Conservation (phyloP, 306 rosid species). For the Canavalia ensiformis region DNA sequence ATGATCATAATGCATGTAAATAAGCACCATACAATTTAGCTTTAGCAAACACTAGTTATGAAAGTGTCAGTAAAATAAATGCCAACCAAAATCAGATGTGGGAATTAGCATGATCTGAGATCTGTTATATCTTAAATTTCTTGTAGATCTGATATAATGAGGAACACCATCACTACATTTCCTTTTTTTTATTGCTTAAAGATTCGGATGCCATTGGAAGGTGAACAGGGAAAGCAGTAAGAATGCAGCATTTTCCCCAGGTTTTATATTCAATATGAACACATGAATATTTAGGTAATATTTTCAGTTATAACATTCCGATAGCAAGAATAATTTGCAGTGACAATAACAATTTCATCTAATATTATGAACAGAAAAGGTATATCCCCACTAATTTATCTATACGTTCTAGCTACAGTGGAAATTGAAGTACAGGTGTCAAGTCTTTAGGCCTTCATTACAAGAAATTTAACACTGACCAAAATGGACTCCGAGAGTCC, state of each 20-base stretch:
- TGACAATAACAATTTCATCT: not conserved
- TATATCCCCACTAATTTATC: not conserved
- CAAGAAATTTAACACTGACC: not conserved
- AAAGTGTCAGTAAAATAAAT: constrained; percentile 16
- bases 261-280: constrained; percentile 12
- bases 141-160: not conserved
- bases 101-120: not conserved
- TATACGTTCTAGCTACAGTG: not conserved
- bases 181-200: constrained; percentile 1
- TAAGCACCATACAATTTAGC: constrained; percentile 37
- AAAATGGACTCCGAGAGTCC: not conserved
- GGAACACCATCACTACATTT: constrained; percentile 14
- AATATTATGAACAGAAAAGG: not conserved
- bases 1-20: constrained; percentile 44
- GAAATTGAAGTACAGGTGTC: constrained; percentile 10
- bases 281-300: not conserved
- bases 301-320: constrained; percentile 1
- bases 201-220: not conserved
- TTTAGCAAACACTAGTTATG: not conserved
- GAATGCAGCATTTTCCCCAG: constrained; percentile 6
- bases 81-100: not conserved
- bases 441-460: not conserved
- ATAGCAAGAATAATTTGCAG: constrained; percentile 22
- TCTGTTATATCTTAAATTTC: constrained; percentile 23
- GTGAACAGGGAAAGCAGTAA: not conserved